phyloP scores from a whole-genome alignment of 75 land plant species.

The Azolla pinnata region DNA sequence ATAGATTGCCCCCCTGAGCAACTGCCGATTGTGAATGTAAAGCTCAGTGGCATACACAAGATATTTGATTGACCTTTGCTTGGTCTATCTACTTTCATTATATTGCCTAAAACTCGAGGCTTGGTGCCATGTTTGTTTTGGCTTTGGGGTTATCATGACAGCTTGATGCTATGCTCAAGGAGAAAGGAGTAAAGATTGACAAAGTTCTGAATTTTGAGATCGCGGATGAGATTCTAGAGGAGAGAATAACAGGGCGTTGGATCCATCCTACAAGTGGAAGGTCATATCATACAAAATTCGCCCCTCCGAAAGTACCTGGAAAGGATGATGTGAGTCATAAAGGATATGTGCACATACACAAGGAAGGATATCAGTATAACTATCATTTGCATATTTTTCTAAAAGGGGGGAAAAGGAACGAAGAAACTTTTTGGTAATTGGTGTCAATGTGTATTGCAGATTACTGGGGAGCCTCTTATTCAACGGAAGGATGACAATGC shows the following conservation, averaged over 20 bases:
- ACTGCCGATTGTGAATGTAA: too few relatives aligned
- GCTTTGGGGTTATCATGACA: slow-evolving; percentile 16
- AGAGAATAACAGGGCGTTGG: slow-evolving; percentile 95
- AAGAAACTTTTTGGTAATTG: too few relatives aligned
- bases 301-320: slow-evolving; percentile 88
- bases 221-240: slow-evolving; percentile 77
- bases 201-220: slow-evolving; percentile 81
- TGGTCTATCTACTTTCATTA: background rate
- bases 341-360: background rate
- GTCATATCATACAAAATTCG: slow-evolving; percentile 82
- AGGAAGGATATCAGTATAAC: background rate
- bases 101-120: background rate
- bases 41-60: too few relatives aligned
- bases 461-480: slow-evolving; percentile 85
- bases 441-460: too few relatives aligned
- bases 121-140: background rate
- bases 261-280: slow-evolving; percentile 85
- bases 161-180: slow-evolving; percentile 85
- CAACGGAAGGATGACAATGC: slow-evolving; percentile 95
- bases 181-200: slow-evolving; percentile 58
- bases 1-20: too few relatives aligned
- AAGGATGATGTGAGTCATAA: slow-evolving; percentile 67
- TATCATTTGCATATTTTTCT: too few relatives aligned
- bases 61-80: too few relatives aligned
- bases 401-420: too few relatives aligned